These are phyloP conservation scores for Aechmea fasciata DNA, from an alignment of 176 grass and related monocot genomes.

Conservation along the genomic window DNA sequence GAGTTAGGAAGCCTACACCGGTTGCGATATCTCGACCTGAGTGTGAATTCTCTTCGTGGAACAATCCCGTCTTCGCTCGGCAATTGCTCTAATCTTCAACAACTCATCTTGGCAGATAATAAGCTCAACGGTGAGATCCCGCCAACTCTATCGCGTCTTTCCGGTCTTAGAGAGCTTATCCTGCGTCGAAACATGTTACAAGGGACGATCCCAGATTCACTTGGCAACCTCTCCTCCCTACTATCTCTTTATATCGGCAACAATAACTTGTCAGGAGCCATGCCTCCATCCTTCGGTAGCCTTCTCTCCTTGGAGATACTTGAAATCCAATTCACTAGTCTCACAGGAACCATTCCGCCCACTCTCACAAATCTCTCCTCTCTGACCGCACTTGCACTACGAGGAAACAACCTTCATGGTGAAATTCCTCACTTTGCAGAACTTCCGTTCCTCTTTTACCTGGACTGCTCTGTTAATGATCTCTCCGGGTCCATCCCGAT, in stretches of 20 bases:
- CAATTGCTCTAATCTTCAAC: slow-evolving; percentile 9
- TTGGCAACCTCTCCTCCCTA: background rate
- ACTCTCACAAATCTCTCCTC: background rate
- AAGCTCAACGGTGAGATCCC: slow-evolving; percentile 22
- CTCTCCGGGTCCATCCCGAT: too few relatives aligned
- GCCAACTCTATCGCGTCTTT: background rate
- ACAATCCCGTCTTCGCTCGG: background rate
- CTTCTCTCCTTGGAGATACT: background rate
- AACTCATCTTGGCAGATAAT: slow-evolving; percentile 9
- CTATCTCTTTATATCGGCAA: background rate
- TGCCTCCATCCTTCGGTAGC: slow-evolving; percentile 29
- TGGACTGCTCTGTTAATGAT: too few relatives aligned
- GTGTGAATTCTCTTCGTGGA: background rate
- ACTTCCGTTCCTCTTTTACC: too few relatives aligned
- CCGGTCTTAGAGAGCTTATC: background rate
- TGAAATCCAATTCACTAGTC: background rate
- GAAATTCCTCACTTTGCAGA: too few relatives aligned
- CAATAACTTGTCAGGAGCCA: slow-evolving; percentile 20
- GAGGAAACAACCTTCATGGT: too few relatives aligned
- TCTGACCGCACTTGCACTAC: too few relatives aligned
- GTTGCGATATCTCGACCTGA: slow-evolving; percentile 14
- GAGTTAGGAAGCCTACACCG: slow-evolving; percentile 7
- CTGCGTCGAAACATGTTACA: slow-evolving; percentile 8
- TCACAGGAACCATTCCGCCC: background rate
- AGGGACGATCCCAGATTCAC: slow-evolving; percentile 2